These are phyloP conservation scores for Kondoa subrosea DNA, from an alignment of 768 basidiomycete genomes.

Conservation along the genomic window DNA sequence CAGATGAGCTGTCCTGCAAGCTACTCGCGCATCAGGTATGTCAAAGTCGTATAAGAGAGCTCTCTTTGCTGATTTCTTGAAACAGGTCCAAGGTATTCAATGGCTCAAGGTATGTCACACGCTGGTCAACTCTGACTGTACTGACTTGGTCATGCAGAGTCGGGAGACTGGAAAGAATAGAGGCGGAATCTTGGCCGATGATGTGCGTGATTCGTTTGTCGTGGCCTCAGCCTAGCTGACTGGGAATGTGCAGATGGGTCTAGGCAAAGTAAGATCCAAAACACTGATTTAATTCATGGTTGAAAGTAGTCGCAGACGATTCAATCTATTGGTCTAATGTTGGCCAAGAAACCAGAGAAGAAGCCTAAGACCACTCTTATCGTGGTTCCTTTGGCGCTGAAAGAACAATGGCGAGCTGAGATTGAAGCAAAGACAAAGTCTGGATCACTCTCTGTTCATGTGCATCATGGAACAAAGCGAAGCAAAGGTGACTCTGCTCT, in stretches of 20 bases:
- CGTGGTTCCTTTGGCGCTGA: conserved; percentile 67
- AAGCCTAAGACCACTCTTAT: conserved; percentile 58
- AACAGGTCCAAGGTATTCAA: conserved; percentile 57
- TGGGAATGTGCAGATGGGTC: conserved; percentile 27
- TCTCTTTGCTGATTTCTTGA: not conserved
- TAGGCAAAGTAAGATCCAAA: conserved; percentile 34
- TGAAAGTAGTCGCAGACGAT: conserved; percentile 47
- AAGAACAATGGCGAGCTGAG: conserved; percentile 81
- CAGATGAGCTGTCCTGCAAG: conserved; percentile 54
- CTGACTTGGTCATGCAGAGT: no score
- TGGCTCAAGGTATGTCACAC: conserved; percentile 86
- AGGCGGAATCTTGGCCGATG: conserved; percentile 21
- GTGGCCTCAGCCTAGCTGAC: conserved; percentile 1
- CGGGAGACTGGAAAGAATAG: conserved; percentile 38
- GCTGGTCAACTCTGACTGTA: no score
- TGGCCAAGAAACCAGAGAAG: conserved; percentile 51
- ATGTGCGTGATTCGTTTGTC: conserved; percentile 10
- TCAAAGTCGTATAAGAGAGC: not conserved
- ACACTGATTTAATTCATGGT: conserved; percentile 11
- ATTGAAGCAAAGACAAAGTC: conserved; percentile 45
- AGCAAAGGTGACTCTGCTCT: conserved; percentile 42
- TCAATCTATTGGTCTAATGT: conserved; percentile 71
- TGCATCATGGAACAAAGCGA: conserved; percentile 66
- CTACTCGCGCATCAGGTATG: conserved; percentile 49
- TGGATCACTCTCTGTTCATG: conserved; percentile 50